Conservation (phyloP, 345 rosid genomes). For the Eucalyptus victrix region DNA sequence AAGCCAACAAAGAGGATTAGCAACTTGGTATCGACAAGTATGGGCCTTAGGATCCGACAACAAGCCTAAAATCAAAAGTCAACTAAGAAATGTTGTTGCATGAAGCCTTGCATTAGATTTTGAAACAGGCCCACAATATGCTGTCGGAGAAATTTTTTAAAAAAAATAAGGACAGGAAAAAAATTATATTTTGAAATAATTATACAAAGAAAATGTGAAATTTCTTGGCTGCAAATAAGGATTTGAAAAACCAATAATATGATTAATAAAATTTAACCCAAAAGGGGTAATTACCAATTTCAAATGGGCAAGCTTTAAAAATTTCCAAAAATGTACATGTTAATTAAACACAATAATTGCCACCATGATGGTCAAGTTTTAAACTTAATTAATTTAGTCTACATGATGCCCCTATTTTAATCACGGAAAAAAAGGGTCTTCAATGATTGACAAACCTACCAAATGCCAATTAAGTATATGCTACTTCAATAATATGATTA, state of each 20-base stretch:
- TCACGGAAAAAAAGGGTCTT: background rate
- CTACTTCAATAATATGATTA: too few species aligned
- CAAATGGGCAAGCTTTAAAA: background rate
- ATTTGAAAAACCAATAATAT: background rate
- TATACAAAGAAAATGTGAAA: background rate
- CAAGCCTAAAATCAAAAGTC: background rate
- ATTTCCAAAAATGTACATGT: background rate
- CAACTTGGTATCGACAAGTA: background rate
- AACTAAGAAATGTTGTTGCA: background rate
- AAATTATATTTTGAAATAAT: background rate
- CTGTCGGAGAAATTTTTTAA: background rate
- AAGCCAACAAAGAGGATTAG: background rate
- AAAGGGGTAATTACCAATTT: background rate
- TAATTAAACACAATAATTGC: background rate
- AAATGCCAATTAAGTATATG: background rate
- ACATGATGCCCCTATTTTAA: too few species aligned
- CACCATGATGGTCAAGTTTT: background rate
- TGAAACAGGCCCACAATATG: background rate
- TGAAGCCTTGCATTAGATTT: background rate
- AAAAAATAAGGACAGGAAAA: background rate
- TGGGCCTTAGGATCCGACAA: background rate
- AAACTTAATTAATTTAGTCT: too few species aligned
- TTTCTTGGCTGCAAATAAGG: too few species aligned
- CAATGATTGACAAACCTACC: background rate
- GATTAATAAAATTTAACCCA: background rate